phyloP scores from a whole-genome alignment of 352 stramenopile genomes.

The Globisporangium carolinianum region DNA sequence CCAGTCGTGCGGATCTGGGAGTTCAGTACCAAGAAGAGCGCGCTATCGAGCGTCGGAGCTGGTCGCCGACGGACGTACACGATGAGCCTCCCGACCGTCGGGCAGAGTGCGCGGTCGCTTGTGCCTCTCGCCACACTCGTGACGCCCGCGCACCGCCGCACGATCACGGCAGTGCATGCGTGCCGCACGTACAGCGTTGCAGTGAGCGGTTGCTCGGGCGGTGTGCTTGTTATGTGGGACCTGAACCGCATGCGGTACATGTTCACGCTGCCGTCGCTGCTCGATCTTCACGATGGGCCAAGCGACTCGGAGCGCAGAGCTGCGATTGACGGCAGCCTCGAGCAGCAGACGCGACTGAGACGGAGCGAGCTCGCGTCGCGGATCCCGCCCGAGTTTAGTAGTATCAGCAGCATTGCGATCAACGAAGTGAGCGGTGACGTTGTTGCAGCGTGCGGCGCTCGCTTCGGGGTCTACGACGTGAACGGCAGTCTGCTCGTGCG shows the following conservation, averaged over 20 bases:
- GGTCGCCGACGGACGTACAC: constrained; percentile 21
- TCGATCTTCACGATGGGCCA: not conserved
- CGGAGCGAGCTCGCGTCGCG: not conserved
- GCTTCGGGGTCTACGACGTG: constrained; percentile 62
- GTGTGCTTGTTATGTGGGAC: constrained; percentile 60
- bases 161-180: constrained; percentile 45
- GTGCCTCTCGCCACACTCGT: constrained; percentile 34
- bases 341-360: not conserved
- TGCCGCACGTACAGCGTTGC: constrained; percentile 59
- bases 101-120: constrained; percentile 32
- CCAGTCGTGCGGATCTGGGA: constrained; percentile 57
- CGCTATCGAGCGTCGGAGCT: not conserved
- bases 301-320: not conserved
- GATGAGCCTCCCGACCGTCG: constrained; percentile 18
- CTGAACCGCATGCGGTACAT: constrained; percentile 58
- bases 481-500: constrained; percentile 50
- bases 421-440: constrained; percentile 65
- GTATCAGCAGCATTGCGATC: constrained; percentile 46
- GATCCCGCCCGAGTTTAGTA: constrained; percentile 1
- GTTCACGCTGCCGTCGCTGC: constrained; percentile 29
- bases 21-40: constrained; percentile 21
- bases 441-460: constrained; percentile 30
- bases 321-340: not conserved
- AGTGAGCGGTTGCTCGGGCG: constrained; percentile 50
- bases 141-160: constrained; percentile 25